Evolutionary conservation across 1,284 basidiomycete genomes (phyloP).

Genomic region (Hortiboletus rubellus): DNA sequence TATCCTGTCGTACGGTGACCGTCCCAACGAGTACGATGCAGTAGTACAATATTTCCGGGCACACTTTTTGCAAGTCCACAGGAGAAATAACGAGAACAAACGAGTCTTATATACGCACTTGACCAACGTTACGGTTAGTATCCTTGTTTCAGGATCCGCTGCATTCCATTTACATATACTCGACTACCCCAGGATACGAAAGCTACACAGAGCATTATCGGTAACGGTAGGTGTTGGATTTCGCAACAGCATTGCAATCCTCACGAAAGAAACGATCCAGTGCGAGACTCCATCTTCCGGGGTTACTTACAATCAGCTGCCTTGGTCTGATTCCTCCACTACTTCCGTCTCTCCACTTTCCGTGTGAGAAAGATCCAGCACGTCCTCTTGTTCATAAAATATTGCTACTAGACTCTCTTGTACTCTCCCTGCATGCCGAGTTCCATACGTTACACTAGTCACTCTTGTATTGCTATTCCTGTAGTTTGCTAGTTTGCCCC

Average conservation of each 20-base stretch:
- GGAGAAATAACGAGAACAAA: conserved; percentile 73
- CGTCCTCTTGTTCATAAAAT: conserved; percentile 9
- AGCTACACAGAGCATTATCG: conserved; percentile 77
- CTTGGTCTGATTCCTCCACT: conserved; percentile 44
- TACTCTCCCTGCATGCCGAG: not conserved
- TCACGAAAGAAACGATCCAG: conserved; percentile 36
- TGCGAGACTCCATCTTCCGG: conserved; percentile 71
- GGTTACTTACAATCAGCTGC: conserved; percentile 71
- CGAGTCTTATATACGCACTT: conserved; percentile 78
- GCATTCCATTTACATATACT: not conserved
- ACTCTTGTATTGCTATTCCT: conserved; percentile 3
- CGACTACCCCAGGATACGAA: conserved; percentile 61
- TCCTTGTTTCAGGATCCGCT: not conserved
- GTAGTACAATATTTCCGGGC: conserved; percentile 81
- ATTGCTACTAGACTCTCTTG: not conserved
- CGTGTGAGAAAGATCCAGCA: not conserved
- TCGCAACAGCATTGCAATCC: conserved; percentile 1
- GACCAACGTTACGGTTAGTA: conserved; percentile 73
- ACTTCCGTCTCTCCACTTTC: not conserved
- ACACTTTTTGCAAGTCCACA: conserved; percentile 79
- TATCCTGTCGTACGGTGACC: conserved; percentile 79
- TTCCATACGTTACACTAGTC: conserved; percentile 10
- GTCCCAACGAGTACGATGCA: conserved; percentile 74
- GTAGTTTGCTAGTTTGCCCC: not conserved
- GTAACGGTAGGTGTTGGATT: conserved; percentile 54